Base-by-base conservation (phyloP, 331 rosid genomes). In the Pyrus hybrid region DNA sequence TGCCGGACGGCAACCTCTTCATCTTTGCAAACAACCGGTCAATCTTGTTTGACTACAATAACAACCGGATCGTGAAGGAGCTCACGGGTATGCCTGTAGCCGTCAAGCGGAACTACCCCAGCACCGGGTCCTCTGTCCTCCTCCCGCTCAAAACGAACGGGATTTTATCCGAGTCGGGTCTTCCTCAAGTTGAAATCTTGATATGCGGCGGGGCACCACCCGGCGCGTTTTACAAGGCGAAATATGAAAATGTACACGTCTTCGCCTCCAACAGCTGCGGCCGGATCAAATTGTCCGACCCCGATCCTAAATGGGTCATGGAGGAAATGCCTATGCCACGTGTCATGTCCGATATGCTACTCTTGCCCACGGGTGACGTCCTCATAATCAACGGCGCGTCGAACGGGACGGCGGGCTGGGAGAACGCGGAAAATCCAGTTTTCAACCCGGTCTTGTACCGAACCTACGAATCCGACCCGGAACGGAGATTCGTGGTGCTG, bases 351-450 rank as follows among this genome's bases (percentile, higher is more conserved):
- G 96, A 93, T 25, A 88, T 90, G 96, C 4, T 93, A 3, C 22
- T 93, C 20, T 67, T 93, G 0, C 96, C 98, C 1, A 87, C 74
- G 0, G 96, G 96, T 2, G 75, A 93, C 30, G 61, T 93, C 4
- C 9, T 93, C 2, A 79, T 93, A 13, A 20, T 90, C 45, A 93
- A 93, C 80, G 96, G 98, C 3, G 98, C 89, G 0, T 72, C 80
- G 29, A 88, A 87, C 2, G 98, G 98, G 1, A 88, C 95, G 2
- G 96, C 89, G 0, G 98, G 96, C 1, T 90, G 95, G 98, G 91
- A 90, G 35, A 79, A 77, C 9, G 96, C 88, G 0, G 74, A 35
- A 0, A 85, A 85, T 80, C 93, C 96, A 57, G 95, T 66, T 65
- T 66, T 77, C 3, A 30, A 67, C 74, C 95, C 93, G 71, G 77